Base-by-base conservation (phyloP, 179 eudicot genomes). In the Beta corolliflora region DNA sequence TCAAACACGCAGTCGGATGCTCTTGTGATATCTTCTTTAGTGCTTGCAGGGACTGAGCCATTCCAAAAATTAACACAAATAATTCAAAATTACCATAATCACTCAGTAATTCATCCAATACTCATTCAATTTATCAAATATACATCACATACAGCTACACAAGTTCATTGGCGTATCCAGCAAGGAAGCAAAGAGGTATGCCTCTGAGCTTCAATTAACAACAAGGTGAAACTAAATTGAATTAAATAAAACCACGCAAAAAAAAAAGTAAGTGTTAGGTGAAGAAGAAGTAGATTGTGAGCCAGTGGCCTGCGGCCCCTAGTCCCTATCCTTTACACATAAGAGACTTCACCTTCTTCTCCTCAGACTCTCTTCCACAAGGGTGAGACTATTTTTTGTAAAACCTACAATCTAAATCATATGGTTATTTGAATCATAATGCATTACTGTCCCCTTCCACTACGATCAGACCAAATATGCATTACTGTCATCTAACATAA, bases 1-100 rank as follows among this genome's bases (percentile, higher is more conserved):
- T 89, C 89, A 97, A 87, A 83, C 99, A 97, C 53, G 97, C 99
- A 87, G 99, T 94, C 61, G 99, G 99, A 85, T 97, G 97, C 80
- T 97, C 98, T 83, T 89, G 98, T 29, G 99, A 94, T 77, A 97
- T 94, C 90, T 97, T 97, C 91, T 97, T 97, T 71, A 97, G 84
- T 45, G 99, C 99, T 94, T 97, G 99, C 83, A 97, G 86, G 12
- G 99, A 97, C 99, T 97, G 91, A 77, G 53, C 50, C 75, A 77
- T 72, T 73, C 14, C 67, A 78, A 74, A 80, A 53, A 66, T 59
- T 25, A 25, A 25, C 29, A 25, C 29, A 25, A 25, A 25, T 25
- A 25, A 25, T 25, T 25, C 29, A 25, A 25, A 25, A 25, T 25
- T 25, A 25, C 13, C 44, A 55, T n/a, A 25, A 52, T 77, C 52